Evolutionary conservation across 1,284 basidiomycete species (phyloP), one percentile per base, ranked within the genome.

Genomic region (Tilletia caries): DNA sequence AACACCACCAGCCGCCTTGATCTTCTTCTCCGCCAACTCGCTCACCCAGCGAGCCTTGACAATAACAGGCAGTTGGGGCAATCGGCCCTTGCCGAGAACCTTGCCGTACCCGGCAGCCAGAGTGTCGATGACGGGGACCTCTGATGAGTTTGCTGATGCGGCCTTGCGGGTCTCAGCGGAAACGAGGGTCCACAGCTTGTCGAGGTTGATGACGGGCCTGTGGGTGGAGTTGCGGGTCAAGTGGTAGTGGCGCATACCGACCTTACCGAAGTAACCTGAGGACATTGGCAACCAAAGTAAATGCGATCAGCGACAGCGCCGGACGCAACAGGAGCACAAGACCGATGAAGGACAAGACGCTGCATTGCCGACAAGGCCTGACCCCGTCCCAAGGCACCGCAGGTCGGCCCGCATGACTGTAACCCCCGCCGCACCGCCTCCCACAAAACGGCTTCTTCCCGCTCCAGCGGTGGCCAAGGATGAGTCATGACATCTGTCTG

Each of bases 191-290:
- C 81, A 83, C 69, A 83, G 76, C 78, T 82, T 83, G 78, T 83
- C 81, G 23, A 82, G 75, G 88, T 98, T 98, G 90, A 98, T 92
- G 82, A 91, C 91, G 41, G 95, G 94, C 78, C 90, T 89, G 93
- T 91, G 94, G 86, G 89, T 88, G 80, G 88, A 86, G 87, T 97
- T 97, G 86, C 91, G 90, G 72, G 93, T 95, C 76, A 93, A 86
- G 86, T 98, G 95, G 92, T 91, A 98, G 87, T 91, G 91, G 83
- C 95, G 90, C 95, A 98, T 98, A 93, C 85, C 85, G 72, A 86
- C 85, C 87, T 97, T 97, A 88, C 93, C 93, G 85, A 95, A 97
- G 92, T 96, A 96, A 92, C 93, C 95, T 76, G 73, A 77, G 72
- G 32, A 34, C 15, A 15, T 15, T 15, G 37, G 10, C 8, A 15